These are phyloP conservation scores for Suhomyces sp. DNA, from an alignment of 805 yeast species.

Conservation along the genomic window DNA sequence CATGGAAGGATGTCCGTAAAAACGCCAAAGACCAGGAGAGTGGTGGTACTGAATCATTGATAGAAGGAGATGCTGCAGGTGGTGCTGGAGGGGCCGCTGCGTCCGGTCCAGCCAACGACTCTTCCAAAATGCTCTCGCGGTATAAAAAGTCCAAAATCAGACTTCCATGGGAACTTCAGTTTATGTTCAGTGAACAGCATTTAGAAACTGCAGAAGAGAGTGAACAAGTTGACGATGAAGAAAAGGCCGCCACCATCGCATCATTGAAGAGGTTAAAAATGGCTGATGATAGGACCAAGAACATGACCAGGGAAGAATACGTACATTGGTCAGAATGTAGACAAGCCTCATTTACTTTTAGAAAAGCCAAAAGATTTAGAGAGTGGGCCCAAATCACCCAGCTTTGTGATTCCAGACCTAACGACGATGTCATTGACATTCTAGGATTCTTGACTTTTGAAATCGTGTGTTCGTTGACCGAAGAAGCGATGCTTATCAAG, in stretches of 20 bases:
- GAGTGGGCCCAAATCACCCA: constrained; percentile 93
- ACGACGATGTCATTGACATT: constrained; percentile 95
- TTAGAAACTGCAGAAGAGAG: constrained; percentile 62
- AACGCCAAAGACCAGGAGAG: constrained; percentile 59
- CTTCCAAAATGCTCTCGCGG: constrained; percentile 43
- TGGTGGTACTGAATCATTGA: constrained; percentile 50
- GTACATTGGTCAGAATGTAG: constrained; percentile 99
- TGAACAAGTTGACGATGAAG: constrained; percentile 77
- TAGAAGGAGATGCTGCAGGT: constrained; percentile 47
- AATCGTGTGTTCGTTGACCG: constrained; percentile 91
- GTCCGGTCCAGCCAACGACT: constrained; percentile 31
- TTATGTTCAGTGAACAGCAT: constrained; percentile 91
- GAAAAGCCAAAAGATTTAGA: constrained; percentile 89
- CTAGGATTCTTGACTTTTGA: constrained; percentile 94
- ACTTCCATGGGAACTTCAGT: constrained; percentile 92
- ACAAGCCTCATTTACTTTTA: constrained; percentile 93
- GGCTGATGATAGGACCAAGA: constrained; percentile 90
- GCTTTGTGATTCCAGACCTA: constrained; percentile 84
- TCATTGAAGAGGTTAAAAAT: constrained; percentile 84
- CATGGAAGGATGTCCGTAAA: constrained; percentile 97
- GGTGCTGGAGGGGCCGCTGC: constrained; percentile 37
- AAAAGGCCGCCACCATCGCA: constrained; percentile 82
- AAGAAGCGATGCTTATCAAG: constrained; percentile 81
- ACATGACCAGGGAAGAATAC: constrained; percentile 95
- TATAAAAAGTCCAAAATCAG: constrained; percentile 75